Conservation (phyloP, 306 rosid species). For the Cajanus cajan region DNA sequence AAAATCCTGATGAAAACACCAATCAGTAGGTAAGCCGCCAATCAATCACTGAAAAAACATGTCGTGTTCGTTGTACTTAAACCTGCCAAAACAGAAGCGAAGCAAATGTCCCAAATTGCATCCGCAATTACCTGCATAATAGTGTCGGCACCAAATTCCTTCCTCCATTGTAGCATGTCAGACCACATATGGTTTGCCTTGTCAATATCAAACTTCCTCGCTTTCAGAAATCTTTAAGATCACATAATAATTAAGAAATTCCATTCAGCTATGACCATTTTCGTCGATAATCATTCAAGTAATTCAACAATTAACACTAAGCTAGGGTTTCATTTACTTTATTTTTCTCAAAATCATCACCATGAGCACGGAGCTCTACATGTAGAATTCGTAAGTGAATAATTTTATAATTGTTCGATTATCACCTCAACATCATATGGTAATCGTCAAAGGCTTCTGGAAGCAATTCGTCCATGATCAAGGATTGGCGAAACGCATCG, state of each 20-base stretch:
- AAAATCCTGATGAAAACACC: constrained; percentile 61
- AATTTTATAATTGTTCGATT: too few species aligned
- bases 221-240: constrained; percentile 77
- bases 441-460: constrained; percentile 79
- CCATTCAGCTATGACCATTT: not conserved
- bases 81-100: not conserved
- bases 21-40: not conserved
- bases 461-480: constrained; percentile 81
- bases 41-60: constrained; percentile 13
- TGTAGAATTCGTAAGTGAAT: too few species aligned
- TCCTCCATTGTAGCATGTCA: constrained; percentile 97
- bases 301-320: constrained; percentile 3
- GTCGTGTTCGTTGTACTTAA: not conserved
- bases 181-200: constrained; percentile 98
- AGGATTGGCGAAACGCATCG: constrained; percentile 77
- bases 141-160: constrained; percentile 76
- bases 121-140: constrained; percentile 62
- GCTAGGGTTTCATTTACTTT: not conserved
- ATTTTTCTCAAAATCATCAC: too few species aligned
- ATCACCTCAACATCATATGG: constrained; percentile 89
- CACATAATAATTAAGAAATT: not conserved
- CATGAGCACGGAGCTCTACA: not conserved
- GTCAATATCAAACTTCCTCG: constrained; percentile 88
- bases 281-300: not conserved
- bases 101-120: not conserved